Conservation (phyloP, 2,329 filamentous ascomycete species). For the Magnaporthiopsis incrustans region DNA sequence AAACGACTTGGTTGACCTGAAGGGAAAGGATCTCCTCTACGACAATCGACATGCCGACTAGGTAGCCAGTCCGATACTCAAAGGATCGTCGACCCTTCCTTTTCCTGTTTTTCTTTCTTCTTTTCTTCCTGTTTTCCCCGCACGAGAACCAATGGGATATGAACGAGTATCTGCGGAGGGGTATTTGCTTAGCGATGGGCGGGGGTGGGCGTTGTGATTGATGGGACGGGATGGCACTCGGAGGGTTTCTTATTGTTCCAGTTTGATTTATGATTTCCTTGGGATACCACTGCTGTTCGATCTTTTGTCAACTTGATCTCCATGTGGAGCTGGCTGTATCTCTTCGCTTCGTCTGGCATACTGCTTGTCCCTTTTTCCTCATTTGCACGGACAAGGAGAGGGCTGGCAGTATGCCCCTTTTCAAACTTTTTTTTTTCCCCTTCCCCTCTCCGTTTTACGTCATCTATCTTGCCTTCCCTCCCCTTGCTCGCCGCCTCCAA, state of each 20-base stretch:
- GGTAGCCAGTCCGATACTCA: neutral
- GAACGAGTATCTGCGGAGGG: no score
- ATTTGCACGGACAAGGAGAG: neutral
- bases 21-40: neutral
- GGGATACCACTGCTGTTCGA: neutral
- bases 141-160: neutral
- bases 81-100: neutral
- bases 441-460: neutral
- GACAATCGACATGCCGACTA: no score
- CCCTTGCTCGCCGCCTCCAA: no score
- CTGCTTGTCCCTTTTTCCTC: neutral
- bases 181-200: neutral
- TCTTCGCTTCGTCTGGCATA: neutral
- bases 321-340: neutral
- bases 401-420: neutral
- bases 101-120: neutral
- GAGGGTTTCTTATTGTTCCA: neutral
- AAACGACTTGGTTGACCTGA: neutral
- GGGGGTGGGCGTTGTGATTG: neutral
- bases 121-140: neutral
- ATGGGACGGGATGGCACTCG: neutral
- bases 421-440: neutral
- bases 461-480: no score
- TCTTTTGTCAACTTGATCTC: neutral
- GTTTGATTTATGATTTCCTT: neutral